Conservation (phyloP, 73 alveolate genomes). For the Paramecium sexaurelia region DNA sequence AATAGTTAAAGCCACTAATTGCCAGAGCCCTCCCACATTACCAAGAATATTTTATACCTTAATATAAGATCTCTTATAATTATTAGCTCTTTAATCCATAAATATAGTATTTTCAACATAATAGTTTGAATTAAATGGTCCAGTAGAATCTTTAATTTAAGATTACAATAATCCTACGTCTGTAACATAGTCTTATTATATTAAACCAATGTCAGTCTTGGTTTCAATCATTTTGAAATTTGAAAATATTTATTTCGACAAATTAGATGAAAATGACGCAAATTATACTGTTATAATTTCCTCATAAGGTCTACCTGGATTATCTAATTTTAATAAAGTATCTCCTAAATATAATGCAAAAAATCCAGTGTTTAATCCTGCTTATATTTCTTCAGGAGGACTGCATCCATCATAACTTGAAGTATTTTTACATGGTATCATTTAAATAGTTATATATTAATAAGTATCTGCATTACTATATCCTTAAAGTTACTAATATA, state of each 20-base stretch:
- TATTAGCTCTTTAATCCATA: background rate
- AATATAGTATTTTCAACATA: background rate
- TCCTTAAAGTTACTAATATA: background rate
- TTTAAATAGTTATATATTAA: background rate
- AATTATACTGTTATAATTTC: background rate
- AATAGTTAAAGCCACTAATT: background rate
- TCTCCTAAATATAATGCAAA: slow-evolving; percentile 17
- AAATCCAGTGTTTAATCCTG: background rate
- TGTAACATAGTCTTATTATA: background rate
- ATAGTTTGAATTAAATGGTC: background rate
- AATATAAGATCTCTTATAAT: slow-evolving; percentile 6
- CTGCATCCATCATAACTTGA: background rate
- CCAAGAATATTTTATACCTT: slow-evolving; percentile 7
- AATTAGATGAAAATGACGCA: slow-evolving; percentile 35
- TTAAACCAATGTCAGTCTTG: background rate
- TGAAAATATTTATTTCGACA: background rate
- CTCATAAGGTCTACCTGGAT: slow-evolving; percentile 8
- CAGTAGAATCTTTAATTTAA: background rate
- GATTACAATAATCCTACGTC: background rate
- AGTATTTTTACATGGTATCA: background rate
- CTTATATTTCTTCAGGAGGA: background rate
- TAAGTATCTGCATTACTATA: background rate
- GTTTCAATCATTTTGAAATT: background rate
- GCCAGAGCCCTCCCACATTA: slow-evolving; percentile 39
- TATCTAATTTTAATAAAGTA: background rate